Evolutionary conservation across 2,329 filamentous ascomycete species (phyloP).

Genomic region (Colletotrichum sublineola): DNA sequence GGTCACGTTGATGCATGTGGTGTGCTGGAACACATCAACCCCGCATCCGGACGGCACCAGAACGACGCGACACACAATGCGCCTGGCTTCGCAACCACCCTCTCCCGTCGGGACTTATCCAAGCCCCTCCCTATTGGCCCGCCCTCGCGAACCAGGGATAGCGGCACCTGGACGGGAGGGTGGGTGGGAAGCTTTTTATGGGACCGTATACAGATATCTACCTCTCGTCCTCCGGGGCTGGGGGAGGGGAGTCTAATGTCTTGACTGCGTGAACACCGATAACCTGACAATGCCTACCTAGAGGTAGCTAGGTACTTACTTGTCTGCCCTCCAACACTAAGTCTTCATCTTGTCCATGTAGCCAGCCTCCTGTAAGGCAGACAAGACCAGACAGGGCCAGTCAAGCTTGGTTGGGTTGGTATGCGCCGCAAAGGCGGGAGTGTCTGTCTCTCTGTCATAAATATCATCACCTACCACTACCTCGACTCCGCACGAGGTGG

Average conservation of each 20-base stretch:
- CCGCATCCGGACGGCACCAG: constrained; percentile 41
- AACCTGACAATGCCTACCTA: constrained; percentile 7
- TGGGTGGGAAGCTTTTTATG: constrained; percentile 40
- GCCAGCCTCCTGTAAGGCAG: background rate
- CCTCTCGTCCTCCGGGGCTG: constrained; percentile 6
- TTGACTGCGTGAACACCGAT: constrained; percentile 6
- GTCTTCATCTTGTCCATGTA: constrained; percentile 7
- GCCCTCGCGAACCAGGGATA: constrained; percentile 25
- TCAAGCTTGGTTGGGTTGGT: constrained; percentile 14
- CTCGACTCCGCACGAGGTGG: constrained; percentile 14
- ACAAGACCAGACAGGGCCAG: background rate
- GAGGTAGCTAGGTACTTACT: constrained; percentile 9
- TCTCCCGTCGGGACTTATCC: constrained; percentile 15
- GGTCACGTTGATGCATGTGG: constrained; percentile 38
- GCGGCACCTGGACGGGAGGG: constrained; percentile 34
- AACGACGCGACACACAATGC: constrained; percentile 39
- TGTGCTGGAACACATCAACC: constrained; percentile 38
- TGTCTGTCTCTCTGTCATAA: constrained; percentile 25
- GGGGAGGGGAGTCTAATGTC: background rate
- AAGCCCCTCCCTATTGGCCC: constrained; percentile 30
- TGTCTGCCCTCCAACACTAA: constrained; percentile 22
- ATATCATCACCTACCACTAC: constrained; percentile 33
- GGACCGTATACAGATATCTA: background rate
- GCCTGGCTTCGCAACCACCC: constrained; percentile 34
- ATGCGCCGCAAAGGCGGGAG: constrained; percentile 21